Evolutionary conservation across 2,329 filamentous ascomycete genomes (phyloP).

Genomic region (Onygena corvina): DNA sequence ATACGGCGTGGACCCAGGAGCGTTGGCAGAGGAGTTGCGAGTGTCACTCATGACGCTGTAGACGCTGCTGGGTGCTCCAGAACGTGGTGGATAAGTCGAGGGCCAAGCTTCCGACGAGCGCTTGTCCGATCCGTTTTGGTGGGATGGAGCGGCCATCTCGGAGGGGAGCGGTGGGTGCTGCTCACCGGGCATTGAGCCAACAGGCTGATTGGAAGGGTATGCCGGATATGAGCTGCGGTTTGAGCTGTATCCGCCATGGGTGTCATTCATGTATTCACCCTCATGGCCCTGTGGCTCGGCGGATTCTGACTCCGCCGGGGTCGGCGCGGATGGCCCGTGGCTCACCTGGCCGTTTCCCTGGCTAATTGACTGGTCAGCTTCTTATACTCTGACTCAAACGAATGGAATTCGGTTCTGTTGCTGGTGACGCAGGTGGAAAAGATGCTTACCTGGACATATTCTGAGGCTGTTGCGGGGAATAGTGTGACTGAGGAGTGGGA

Average conservation of each 20-base stretch:
- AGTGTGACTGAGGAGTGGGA: constrained; percentile 55
- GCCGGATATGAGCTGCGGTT: constrained; percentile 59
- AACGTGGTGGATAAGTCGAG: constrained; percentile 65
- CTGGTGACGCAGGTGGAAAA: constrained; percentile 43
- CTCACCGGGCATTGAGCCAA: constrained; percentile 56
- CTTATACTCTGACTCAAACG: constrained; percentile 53
- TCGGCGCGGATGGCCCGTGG: constrained; percentile 49
- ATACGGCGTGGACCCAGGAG: constrained; percentile 57
- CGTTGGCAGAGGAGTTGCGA: constrained; percentile 51
- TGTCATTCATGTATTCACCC: constrained; percentile 75
- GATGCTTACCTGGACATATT: constrained; percentile 56
- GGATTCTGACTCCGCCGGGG: constrained; percentile 23
- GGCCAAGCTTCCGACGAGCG: constrained; percentile 70
- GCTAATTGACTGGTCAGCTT: constrained; percentile 48
- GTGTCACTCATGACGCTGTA: constrained; percentile 85
- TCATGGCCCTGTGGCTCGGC: constrained; percentile 47
- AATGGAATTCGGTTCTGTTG: constrained; percentile 70
- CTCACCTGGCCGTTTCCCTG: constrained; percentile 45
- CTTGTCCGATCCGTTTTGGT: constrained; percentile 68
- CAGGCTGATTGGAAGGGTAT: constrained; percentile 56
- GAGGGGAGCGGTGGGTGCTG: constrained; percentile 65
- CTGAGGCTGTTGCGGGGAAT: constrained; percentile 51
- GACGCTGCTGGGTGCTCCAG: constrained; percentile 59
- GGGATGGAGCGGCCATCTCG: constrained; percentile 68
- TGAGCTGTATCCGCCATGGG: constrained; percentile 56